These are phyloP conservation scores for Exophiala sideris DNA, from an alignment of 2,329 filamentous ascomycete species.

Conservation along the genomic window DNA sequence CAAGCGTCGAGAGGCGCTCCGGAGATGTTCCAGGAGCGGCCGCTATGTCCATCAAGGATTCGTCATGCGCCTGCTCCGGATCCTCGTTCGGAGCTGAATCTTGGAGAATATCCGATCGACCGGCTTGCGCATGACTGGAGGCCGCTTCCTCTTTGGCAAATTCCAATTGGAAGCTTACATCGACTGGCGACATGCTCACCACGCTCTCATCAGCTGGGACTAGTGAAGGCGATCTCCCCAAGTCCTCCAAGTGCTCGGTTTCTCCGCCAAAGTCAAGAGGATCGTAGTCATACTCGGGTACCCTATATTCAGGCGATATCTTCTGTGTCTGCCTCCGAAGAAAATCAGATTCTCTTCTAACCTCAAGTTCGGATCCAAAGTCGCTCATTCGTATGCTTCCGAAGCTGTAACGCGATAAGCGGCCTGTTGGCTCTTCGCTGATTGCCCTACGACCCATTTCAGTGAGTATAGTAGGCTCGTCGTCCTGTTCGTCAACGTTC, in stretches of 20 bases:
- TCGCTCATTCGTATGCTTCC: constrained; percentile 47
- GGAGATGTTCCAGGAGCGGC: not conserved
- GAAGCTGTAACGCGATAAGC: constrained; percentile 44
- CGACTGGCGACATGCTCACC: constrained; percentile 38
- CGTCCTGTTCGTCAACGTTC: constrained; percentile 30
- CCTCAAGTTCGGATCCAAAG: constrained; percentile 43
- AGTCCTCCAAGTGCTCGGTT: constrained; percentile 17
- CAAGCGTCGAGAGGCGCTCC: not conserved
- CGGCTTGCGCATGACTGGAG: constrained; percentile 31
- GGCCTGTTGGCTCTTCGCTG: constrained; percentile 36
- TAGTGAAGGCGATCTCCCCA: constrained; percentile 15
- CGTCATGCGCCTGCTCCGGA: not conserved
- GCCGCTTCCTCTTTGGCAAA: constrained; percentile 31
- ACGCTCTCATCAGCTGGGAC: constrained; percentile 13
- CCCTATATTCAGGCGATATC: constrained; percentile 42
- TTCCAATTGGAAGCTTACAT: constrained; percentile 25
- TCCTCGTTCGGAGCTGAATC: not conserved
- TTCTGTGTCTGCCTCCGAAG: constrained; percentile 25
- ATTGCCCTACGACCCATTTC: constrained; percentile 44
- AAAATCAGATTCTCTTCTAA: constrained; percentile 26
- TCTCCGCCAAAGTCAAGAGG: constrained; percentile 34
- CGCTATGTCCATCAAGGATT: not conserved
- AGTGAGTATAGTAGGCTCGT: constrained; percentile 29
- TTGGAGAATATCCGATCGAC: no score
- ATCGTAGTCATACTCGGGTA: constrained; percentile 38